phyloP scores from a whole-genome alignment of 257 asterid genomes.

The Primulina tabacum region DNA sequence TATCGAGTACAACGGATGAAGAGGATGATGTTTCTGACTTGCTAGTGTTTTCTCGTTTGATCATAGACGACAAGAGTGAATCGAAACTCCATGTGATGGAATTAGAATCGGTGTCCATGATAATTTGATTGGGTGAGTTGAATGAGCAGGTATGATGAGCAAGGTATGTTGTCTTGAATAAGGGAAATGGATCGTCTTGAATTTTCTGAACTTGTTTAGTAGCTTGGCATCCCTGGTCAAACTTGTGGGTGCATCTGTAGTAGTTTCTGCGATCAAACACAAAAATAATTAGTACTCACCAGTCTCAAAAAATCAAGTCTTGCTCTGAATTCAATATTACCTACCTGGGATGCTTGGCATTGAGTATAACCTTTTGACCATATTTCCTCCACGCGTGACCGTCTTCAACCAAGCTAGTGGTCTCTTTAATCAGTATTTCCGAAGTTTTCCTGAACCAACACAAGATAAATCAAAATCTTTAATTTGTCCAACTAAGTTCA shows the following conservation, averaged over 20 bases:
- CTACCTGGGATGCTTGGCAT: slow-evolving; percentile 57
- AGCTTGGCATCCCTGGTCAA: slow-evolving; percentile 61
- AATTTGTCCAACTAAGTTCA: no score
- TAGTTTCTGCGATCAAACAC: slow-evolving; percentile 46
- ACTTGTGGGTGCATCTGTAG: slow-evolving; percentile 71
- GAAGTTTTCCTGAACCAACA: slow-evolving; percentile 42
- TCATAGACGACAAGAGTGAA: background rate
- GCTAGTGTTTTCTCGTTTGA: slow-evolving; percentile 24
- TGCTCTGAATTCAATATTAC: no score
- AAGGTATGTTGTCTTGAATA: slow-evolving; percentile 49
- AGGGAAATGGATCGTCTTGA: slow-evolving; percentile 45
- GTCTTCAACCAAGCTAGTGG: slow-evolving; percentile 38
- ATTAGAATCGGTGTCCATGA: slow-evolving; percentile 29
- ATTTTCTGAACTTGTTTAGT: slow-evolving; percentile 58
- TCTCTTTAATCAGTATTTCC: slow-evolving; percentile 36
- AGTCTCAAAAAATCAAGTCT: no score
- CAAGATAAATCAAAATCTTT: no score
- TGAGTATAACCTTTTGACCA: slow-evolving; percentile 62
- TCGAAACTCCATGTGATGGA: slow-evolving; percentile 42
- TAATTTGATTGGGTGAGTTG: slow-evolving; percentile 20
- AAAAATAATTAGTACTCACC: no score
- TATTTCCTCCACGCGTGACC: slow-evolving; percentile 82
- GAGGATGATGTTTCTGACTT: background rate
- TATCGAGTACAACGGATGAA: no score
- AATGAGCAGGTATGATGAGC: slow-evolving; percentile 50